These are phyloP conservation scores for Toxoplasma gondii DNA, from an alignment of 169 alveolate genomes.

Conservation along the genomic window DNA sequence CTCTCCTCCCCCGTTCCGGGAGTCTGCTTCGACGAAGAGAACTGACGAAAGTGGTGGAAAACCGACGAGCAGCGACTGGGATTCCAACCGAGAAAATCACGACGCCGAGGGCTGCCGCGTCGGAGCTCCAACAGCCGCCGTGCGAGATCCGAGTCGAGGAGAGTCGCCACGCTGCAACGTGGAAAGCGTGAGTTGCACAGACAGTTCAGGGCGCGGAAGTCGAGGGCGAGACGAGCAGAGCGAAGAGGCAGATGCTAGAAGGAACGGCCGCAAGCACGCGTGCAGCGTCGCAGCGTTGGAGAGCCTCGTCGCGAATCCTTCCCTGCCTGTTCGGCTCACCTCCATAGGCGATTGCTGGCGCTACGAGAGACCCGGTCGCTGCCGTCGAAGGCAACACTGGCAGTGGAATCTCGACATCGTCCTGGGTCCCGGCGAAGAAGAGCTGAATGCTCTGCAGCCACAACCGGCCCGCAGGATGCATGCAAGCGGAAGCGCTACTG, in stretches of 20 bases:
- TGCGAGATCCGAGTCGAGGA: no score
- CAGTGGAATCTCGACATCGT: slow-evolving; percentile 82
- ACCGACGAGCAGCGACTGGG: not conserved
- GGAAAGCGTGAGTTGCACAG: no score
- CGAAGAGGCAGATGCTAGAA: not conserved
- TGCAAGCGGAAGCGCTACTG: slow-evolving; percentile 1
- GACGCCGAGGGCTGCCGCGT: no score
- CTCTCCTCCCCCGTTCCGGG: not conserved
- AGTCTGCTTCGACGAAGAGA: not conserved
- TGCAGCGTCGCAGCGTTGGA: not conserved
- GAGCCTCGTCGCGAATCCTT: slow-evolving; percentile 29
- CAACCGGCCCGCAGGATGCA: not conserved
- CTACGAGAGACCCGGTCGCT: slow-evolving; percentile 72
- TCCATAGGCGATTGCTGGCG: slow-evolving; percentile 71
- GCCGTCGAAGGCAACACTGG: slow-evolving; percentile 78
- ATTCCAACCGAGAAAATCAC: no score
- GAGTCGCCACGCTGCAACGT: no score
- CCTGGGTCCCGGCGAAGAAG: slow-evolving; percentile 36
- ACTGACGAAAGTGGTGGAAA: not conserved
- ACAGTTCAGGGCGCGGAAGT: not conserved
- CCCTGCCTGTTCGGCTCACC: slow-evolving; percentile 68
- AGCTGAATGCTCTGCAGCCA: not conserved
- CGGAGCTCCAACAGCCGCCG: no score
- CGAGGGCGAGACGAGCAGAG: not conserved
- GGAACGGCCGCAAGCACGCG: not conserved